A percentile compares a stretch with the other conserved stretches of the same genome.
Evolutionary conservation across 2,329 filamentous ascomycete species (phyloP).

Genomic region (Alternaria sp.): DNA sequence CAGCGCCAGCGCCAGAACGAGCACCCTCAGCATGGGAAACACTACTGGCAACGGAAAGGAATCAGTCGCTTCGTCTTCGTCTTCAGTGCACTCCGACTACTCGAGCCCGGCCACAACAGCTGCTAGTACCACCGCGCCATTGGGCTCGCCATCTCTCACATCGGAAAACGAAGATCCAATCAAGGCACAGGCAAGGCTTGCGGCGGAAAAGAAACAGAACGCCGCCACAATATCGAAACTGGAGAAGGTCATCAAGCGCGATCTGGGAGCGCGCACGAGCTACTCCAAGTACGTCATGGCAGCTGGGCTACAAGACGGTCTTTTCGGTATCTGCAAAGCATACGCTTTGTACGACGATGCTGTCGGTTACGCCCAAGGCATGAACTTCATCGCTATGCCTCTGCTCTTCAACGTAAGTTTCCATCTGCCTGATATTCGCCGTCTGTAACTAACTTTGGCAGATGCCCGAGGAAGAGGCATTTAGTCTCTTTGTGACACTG

Average conservation of each 20-base stretch:
- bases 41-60: constrained; percentile 67
- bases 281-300: constrained; percentile 96
- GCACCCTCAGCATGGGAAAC: constrained; percentile 58
- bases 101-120: constrained; percentile 69
- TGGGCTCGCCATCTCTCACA: constrained; percentile 64
- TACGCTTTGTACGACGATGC: constrained; percentile 95
- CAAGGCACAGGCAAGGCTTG: constrained; percentile 70
- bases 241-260: constrained; percentile 90
- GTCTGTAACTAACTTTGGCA: constrained; percentile 70
- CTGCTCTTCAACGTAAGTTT: constrained; percentile 84
- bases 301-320: constrained; percentile 87
- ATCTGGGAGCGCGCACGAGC: constrained; percentile 90
- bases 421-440: constrained; percentile 49
- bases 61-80: constrained; percentile 77
- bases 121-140: constrained; percentile 46
- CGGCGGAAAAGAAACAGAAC: constrained; percentile 78
- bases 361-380: constrained; percentile 96
- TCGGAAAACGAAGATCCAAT: constrained; percentile 67
- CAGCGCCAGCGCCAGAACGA: constrained; percentile 27
- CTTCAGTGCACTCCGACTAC: constrained; percentile 81
- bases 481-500: constrained; percentile 87
- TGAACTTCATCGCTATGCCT: constrained; percentile 99
- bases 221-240: constrained; percentile 77
- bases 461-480: constrained; percentile 98
- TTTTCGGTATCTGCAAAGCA: constrained; percentile 96